Percentiles rank a stretch among this genome's conserved stretches.
Conservation (phyloP, 805 yeast genomes). For the Kazachstania kunashirensis region DNA sequence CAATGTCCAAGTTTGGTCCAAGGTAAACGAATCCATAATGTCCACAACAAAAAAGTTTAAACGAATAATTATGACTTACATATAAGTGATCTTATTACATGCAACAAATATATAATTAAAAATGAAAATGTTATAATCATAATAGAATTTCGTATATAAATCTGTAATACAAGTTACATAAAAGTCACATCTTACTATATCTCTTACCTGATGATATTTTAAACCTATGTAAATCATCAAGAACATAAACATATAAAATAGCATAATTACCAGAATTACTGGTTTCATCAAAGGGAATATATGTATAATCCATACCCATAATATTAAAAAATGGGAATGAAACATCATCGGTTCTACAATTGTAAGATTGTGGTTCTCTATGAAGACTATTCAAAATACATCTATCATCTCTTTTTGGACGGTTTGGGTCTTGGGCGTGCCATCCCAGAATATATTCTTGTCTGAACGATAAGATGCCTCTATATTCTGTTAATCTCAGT, state of each 20-base stretch:
- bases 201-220: slow-evolving; percentile 4
- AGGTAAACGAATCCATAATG: too few relatives aligned
- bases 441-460: slow-evolving; percentile 25
- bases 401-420: slow-evolving; percentile 1
- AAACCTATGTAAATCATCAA: slow-evolving; percentile 1
- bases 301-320: slow-evolving; percentile 17
- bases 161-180: too few relatives aligned
- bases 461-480: slow-evolving; percentile 23
- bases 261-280: slow-evolving; percentile 10
- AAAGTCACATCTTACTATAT: too few relatives aligned
- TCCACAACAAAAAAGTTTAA: too few relatives aligned
- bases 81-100: too few relatives aligned
- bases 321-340: slow-evolving; percentile 14
- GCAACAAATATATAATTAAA: too few relatives aligned
- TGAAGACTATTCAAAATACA: slow-evolving; percentile 4
- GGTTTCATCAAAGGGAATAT: slow-evolving; percentile 9
- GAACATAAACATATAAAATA: slow-evolving; percentile 9
- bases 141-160: too few relatives aligned
- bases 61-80: too few relatives aligned
- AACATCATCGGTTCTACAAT: slow-evolving; percentile 15
- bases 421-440: slow-evolving; percentile 14
- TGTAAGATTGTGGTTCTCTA: background rate
- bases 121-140: too few relatives aligned
- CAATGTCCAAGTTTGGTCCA: slow-evolving; percentile 83
- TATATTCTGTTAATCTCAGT: slow-evolving; percentile 20